Conservation (phyloP, 495 filamentous ascomycete species). For the Neurospora sp. region DNA sequence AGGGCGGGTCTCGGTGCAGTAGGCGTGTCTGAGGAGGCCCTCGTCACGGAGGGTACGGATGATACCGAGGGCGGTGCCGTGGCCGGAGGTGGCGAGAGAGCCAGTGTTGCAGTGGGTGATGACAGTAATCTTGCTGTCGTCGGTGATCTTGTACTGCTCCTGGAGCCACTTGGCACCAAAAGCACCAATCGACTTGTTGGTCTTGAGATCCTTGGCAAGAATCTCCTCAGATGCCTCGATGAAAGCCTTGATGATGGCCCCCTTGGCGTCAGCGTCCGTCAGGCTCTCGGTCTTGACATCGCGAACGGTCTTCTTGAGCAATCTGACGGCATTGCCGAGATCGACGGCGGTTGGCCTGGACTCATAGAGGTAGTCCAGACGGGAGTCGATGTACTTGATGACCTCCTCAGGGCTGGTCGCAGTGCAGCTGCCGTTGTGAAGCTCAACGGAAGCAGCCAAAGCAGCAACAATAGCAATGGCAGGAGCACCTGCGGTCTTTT, state of each 20-base stretch:
- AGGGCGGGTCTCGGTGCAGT: constrained; percentile 92
- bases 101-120: constrained; percentile 98
- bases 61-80: constrained; percentile 90
- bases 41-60: constrained; percentile 70
- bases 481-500: constrained; percentile 57
- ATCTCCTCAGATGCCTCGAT: constrained; percentile 74
- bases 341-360: constrained; percentile 94
- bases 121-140: constrained; percentile 50
- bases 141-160: constrained; percentile 29
- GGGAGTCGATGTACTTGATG: constrained; percentile 54
- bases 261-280: constrained; percentile 23
- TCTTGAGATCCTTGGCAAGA: constrained; percentile 73
- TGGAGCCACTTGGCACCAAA: constrained; percentile 77
- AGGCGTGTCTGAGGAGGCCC: constrained; percentile 61
- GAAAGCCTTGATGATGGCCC: constrained; percentile 52
- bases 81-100: constrained; percentile 91
- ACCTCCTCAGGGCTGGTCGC: constrained; percentile 45
- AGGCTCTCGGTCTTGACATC: constrained; percentile 22
- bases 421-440: constrained; percentile 41
- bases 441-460: constrained; percentile 70
- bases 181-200: constrained; percentile 76
- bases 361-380: constrained; percentile 71
- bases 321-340: constrained; percentile 75
- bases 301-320: constrained; percentile 54
- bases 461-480: constrained; percentile 96